These are phyloP conservation scores for Cryptosporidium meleagridis DNA, from an alignment of 169 alveolate genomes.

Conservation along the genomic window DNA sequence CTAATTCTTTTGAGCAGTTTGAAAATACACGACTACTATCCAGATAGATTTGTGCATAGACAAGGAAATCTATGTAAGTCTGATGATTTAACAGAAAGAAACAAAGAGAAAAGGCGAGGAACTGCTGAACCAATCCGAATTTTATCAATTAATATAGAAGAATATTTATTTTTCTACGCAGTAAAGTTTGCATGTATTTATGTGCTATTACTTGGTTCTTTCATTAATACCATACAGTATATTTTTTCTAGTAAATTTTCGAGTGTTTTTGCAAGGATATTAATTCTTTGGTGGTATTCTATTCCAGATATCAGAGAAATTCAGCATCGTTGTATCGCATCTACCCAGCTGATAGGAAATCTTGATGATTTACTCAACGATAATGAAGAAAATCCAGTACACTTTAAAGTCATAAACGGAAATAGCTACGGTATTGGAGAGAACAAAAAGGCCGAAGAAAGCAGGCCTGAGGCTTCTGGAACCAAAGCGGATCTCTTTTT, in stretches of 20 bases:
- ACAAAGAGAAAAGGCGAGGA: neutral
- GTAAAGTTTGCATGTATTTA: conserved; percentile 14
- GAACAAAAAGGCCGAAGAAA: neutral
- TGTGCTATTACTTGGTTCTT: conserved; percentile 16
- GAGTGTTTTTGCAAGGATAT: neutral
- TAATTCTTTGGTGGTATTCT: conserved; percentile 77
- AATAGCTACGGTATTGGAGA: conserved; percentile 7
- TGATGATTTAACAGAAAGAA: neutral
- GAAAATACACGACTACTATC: conserved; percentile 46
- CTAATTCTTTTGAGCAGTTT: conserved; percentile 3
- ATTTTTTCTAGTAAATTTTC: neutral
- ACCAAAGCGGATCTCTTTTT: conserved; percentile 54
- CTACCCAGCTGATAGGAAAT: conserved; percentile 76
- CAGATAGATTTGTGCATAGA: conserved; percentile 32
- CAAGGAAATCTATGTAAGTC: neutral
- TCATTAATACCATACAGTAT: neutral
- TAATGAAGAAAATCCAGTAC: neutral
- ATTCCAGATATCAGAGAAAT: conserved; percentile 81
- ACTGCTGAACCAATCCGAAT: conserved; percentile 11
- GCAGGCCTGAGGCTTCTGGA: conserved; percentile 5
- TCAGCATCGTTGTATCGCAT: conserved; percentile 80
- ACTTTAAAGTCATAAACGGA: conserved; percentile 30
- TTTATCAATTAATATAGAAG: conserved; percentile 46
- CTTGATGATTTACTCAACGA: conserved; percentile 42
- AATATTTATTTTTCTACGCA: conserved; percentile 44